Conservation (phyloP, 495 filamentous ascomycete genomes). For the Paragyromitra xinjiangensis region DNA sequence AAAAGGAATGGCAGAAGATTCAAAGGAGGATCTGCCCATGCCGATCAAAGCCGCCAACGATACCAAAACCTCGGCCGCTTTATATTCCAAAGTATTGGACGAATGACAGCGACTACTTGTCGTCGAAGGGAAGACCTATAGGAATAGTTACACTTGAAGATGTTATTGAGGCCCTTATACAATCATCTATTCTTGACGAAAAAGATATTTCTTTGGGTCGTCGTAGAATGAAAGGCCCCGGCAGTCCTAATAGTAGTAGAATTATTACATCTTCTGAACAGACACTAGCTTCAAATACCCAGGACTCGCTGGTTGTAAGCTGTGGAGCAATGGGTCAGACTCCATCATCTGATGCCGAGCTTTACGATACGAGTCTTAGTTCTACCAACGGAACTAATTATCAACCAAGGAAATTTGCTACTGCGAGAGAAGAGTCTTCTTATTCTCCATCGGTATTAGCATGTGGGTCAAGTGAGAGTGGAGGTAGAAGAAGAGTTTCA, state of each 20-base stretch:
- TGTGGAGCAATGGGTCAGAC: not conserved
- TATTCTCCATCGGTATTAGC: slow-evolving; percentile 9
- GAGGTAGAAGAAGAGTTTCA: slow-evolving; percentile 39
- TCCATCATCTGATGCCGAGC: not conserved
- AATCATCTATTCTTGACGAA: slow-evolving; percentile 50
- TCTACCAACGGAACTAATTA: not conserved
- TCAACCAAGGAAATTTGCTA: not conserved
- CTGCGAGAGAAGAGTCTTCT: not conserved
- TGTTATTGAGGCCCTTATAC: slow-evolving; percentile 44
- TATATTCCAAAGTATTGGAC: slow-evolving; percentile 49
- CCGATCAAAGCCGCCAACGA: slow-evolving; percentile 27
- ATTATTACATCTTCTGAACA: slow-evolving; percentile 37
- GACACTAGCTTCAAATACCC: slow-evolving; percentile 15
- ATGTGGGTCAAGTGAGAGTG: not conserved
- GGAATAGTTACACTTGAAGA: slow-evolving; percentile 51
- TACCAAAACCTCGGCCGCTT: slow-evolving; percentile 25
- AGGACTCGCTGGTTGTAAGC: not conserved
- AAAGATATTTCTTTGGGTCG: slow-evolving; percentile 46
- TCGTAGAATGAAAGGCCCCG: slow-evolving; percentile 16
- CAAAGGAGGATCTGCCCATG: slow-evolving; percentile 37
- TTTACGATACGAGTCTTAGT: not conserved
- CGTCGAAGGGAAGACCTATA: slow-evolving; percentile 31
- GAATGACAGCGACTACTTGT: slow-evolving; percentile 28
- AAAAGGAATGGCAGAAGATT: slow-evolving; percentile 35
- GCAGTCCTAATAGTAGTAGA: slow-evolving; percentile 28